Conservation (phyloP, 2,329 filamentous ascomycete genomes). For the Pyricularia grisea region DNA sequence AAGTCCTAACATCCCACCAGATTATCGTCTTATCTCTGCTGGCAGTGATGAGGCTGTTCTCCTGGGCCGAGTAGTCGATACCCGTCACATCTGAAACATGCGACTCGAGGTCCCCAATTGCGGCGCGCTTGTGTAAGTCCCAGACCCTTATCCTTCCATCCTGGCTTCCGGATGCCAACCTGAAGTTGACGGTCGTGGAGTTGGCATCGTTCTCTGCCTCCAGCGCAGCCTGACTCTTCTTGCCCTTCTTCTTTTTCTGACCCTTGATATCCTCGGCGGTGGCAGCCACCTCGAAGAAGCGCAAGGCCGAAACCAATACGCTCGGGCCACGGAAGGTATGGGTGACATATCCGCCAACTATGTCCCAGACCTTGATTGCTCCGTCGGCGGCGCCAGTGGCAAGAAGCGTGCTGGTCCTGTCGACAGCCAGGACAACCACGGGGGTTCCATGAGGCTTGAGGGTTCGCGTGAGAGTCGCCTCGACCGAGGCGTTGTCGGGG, state of each 20-base stretch:
- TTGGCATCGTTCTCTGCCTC: slow-evolving; percentile 27
- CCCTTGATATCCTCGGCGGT: slow-evolving; percentile 26
- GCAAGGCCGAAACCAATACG: slow-evolving; percentile 80
- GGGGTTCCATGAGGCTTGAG: slow-evolving; percentile 87
- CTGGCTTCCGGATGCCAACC: slow-evolving; percentile 84
- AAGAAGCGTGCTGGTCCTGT: slow-evolving; percentile 78
- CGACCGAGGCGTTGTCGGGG: slow-evolving; percentile 46
- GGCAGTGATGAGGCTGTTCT: slow-evolving; percentile 71
- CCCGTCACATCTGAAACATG: slow-evolving; percentile 93
- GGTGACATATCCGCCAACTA: slow-evolving; percentile 79
- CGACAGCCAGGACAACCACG: slow-evolving; percentile 76
- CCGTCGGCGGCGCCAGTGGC: slow-evolving; percentile 92
- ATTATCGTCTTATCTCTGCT: slow-evolving; percentile 91
- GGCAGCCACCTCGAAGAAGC: slow-evolving; percentile 72
- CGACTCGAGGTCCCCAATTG: slow-evolving; percentile 71
- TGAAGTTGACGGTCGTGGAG: slow-evolving; percentile 46
- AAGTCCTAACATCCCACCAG: slow-evolving; percentile 79
- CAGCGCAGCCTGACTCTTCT: slow-evolving; percentile 30
- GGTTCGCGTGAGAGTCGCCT: slow-evolving; percentile 62
- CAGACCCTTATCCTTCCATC: slow-evolving; percentile 88
- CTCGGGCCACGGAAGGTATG: slow-evolving; percentile 93
- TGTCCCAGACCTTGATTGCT: slow-evolving; percentile 94
- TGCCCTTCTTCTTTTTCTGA: slow-evolving; percentile 29
- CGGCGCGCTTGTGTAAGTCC: slow-evolving; percentile 78
- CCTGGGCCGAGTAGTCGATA: slow-evolving; percentile 67